Conservation (phyloP, 768 basidiomycete genomes). For the Pulveroboletus sp. region DNA sequence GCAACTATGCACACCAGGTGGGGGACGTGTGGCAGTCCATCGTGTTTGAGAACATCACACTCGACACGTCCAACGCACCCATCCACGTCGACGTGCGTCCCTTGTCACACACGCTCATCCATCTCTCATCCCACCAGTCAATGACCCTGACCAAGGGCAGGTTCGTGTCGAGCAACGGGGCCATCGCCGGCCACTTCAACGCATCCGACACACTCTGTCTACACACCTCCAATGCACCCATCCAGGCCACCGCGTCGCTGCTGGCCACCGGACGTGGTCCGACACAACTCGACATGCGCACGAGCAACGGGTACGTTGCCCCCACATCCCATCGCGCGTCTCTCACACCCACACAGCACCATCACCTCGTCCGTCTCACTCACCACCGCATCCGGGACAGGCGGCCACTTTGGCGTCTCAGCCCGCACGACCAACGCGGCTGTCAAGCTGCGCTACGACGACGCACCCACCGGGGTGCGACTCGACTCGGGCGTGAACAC, state of each 20-base stretch:
- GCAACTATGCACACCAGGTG: constrained; percentile 29
- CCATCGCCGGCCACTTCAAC: constrained; percentile 39
- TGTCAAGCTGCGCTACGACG: constrained; percentile 26
- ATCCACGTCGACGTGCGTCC: constrained; percentile 30
- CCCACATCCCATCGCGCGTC: no score
- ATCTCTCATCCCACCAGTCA: constrained; percentile 24
- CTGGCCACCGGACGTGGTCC: background rate
- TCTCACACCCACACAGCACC: constrained; percentile 1
- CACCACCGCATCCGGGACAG: constrained; percentile 19
- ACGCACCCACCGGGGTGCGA: constrained; percentile 28
- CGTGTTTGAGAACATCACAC: constrained; percentile 23
- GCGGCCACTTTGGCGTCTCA: constrained; percentile 31
- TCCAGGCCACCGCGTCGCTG: constrained; percentile 29
- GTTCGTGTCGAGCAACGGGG: constrained; percentile 32
- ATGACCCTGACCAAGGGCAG: constrained; percentile 21
- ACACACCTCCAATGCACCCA: constrained; percentile 34
- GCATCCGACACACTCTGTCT: constrained; percentile 26
- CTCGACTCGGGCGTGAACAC: constrained; percentile 34
- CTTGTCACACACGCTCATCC: background rate
- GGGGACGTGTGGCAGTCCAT: constrained; percentile 27
- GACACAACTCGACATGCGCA: constrained; percentile 17
- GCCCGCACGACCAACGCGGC: constrained; percentile 34
- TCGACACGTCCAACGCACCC: constrained; percentile 23
- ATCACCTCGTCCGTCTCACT: constrained; percentile 27
- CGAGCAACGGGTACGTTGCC: constrained; percentile 27